phyloP scores from a whole-genome alignment of 805 yeast genomes.

The Candida chilensis region DNA sequence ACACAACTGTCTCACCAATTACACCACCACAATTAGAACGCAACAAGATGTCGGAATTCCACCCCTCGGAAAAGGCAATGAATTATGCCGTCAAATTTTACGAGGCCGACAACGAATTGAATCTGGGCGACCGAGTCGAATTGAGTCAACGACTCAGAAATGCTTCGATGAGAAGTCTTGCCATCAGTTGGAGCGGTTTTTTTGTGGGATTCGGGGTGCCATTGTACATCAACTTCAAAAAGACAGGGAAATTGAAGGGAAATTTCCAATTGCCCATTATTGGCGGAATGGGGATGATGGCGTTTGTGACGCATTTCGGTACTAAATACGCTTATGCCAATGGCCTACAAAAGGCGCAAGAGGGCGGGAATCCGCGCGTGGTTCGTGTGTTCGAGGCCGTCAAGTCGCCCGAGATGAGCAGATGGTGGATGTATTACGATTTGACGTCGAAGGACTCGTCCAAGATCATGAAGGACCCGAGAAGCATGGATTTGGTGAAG shows the following conservation, averaged over 20 bases:
- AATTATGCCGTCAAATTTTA: conserved; percentile 36
- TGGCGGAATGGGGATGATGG: conserved; percentile 29
- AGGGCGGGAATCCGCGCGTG: conserved; percentile 11
- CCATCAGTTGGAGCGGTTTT: conserved; percentile 30
- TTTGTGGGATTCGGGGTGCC: conserved; percentile 33
- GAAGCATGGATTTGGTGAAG: no score
- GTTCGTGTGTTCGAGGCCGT: conserved; percentile 11
- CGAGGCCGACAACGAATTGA: conserved; percentile 35
- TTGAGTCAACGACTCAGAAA: conserved; percentile 26
- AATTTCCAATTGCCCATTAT: conserved; percentile 13
- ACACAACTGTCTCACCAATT: no score
- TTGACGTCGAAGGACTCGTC: conserved; percentile 42
- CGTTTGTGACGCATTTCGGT: conserved; percentile 18
- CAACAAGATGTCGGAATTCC: conserved; percentile 7
- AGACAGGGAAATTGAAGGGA: conserved; percentile 20
- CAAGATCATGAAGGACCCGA: conserved; percentile 48
- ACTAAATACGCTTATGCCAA: conserved; percentile 17
- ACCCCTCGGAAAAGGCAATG: conserved; percentile 19
- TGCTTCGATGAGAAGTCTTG: conserved; percentile 20
- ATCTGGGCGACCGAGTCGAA: conserved; percentile 27
- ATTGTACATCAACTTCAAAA: conserved; percentile 18
- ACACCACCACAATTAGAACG: no score
- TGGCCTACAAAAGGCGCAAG: conserved; percentile 17
- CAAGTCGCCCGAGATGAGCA: conserved; percentile 20
- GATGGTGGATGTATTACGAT: conserved; percentile 39